phyloP scores from a whole-genome alignment of 2,329 filamentous ascomycete genomes.

The Akanthomyces muscarius region DNA sequence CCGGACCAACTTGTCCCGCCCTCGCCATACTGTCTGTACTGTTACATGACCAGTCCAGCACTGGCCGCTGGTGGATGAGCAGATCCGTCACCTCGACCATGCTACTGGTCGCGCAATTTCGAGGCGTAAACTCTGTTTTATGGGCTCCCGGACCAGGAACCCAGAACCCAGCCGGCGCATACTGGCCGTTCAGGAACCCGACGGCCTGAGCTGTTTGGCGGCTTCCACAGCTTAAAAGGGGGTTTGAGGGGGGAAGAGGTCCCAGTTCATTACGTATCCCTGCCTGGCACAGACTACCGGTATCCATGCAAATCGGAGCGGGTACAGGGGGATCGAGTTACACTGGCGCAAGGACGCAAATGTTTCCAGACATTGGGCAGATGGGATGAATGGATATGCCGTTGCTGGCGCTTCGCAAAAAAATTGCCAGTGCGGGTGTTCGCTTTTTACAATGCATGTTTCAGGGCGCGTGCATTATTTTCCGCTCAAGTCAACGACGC shows the following conservation, averaged over 20 bases:
- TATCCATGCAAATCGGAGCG: not conserved
- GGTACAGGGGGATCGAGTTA: not conserved
- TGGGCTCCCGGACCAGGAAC: not conserved
- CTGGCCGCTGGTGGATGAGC: not conserved
- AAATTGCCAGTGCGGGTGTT: not conserved
- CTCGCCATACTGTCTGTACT: too few relatives aligned
- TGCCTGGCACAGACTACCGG: not conserved
- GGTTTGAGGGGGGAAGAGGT: too few relatives aligned
- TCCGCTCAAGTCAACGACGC: not conserved
- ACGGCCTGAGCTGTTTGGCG: not conserved
- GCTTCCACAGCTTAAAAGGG: too few relatives aligned
- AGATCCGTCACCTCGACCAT: not conserved
- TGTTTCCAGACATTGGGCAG: not conserved
- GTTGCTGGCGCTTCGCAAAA: not conserved
- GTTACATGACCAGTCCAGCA: too few relatives aligned
- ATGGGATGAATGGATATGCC: not conserved
- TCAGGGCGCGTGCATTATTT: not conserved
- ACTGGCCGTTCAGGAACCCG: not conserved
- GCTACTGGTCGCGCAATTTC: not conserved
- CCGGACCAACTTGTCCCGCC: too few relatives aligned
- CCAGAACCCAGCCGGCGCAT: not conserved
- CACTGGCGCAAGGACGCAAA: not conserved
- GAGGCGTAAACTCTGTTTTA: slow-evolving; percentile 14
- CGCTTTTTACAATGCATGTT: not conserved
- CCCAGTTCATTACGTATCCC: not conserved